Base-by-base conservation (phyloP, 306 rosid genomes). In the Purshia tridentata region DNA sequence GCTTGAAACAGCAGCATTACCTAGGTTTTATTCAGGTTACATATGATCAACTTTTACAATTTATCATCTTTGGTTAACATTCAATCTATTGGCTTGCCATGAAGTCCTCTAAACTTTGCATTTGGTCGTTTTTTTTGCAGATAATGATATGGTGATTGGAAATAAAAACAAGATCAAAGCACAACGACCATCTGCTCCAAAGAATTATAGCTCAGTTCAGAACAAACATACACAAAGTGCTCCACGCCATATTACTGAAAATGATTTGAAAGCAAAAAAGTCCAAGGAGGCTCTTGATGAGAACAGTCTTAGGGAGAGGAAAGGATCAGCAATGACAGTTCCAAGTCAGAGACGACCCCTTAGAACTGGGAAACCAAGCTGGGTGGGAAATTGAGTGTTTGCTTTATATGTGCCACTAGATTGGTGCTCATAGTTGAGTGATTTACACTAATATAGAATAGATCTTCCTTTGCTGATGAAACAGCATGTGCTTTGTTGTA, bases 91-190 rank as follows among this genome's bases (percentile, higher is more conserved):
- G 37, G 62, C 22, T 55, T 15, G 4, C 47, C 47, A 44, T 44
- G 47, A 44, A 15, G 35, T 29, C 35, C 35, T 29, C 35, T 29
- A 29, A 18, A 20, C 53, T 15, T 45, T 57, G 39, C 6, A 5
- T 65, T 66, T 56, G 74, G 78, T 66, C 39, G 10, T 63, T 80
- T 81, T 73, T 49, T 79, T 67, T 62, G 75, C 87, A 93, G 98
- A 88, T 15, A 93, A 93, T 67, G 98, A 93, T 78, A 3, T 4
- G 3, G 15, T 74, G 82, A 81, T 93, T 19, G 90, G 98, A 62
- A 80, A 79, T 65, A 83, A 63, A 79, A 89, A 86, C 82, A 81
- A 76, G 82, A 74, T n/a, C 54, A 80, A 79, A 56, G 80, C 70
- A 23, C 77, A 80, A 69, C 78, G 77, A 65, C 45, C 76, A 16